A percentile compares a stretch with the other conserved stretches of the same genome.
phyloP scores from a whole-genome alignment of 2,329 filamentous ascomycete species.

The Coleophoma cylindrospora region DNA sequence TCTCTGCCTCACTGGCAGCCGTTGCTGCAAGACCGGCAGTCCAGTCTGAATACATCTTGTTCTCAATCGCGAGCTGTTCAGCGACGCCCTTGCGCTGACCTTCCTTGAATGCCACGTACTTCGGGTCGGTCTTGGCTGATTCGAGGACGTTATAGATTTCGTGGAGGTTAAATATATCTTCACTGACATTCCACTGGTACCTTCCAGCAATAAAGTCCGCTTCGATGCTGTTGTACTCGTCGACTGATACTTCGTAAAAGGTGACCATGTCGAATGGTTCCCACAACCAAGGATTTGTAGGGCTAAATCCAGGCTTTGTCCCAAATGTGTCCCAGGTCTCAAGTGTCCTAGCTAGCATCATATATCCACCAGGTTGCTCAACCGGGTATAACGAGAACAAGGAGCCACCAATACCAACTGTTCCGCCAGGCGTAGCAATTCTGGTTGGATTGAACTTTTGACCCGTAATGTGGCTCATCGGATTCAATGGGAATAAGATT shows the following conservation, averaged over 20 bases:
- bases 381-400: slow-evolving; percentile 31
- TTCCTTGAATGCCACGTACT: slow-evolving; percentile 8
- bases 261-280: slow-evolving; percentile 29
- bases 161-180: slow-evolving; percentile 25
- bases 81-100: slow-evolving; percentile 13
- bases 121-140: slow-evolving; percentile 10
- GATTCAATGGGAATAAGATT: slow-evolving; percentile 24
- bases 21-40: slow-evolving; percentile 15
- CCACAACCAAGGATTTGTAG: slow-evolving; percentile 30
- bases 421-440: slow-evolving; percentile 29
- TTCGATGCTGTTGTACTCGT: slow-evolving; percentile 25
- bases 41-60: slow-evolving; percentile 27
- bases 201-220: slow-evolving; percentile 25
- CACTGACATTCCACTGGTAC: slow-evolving; percentile 25
- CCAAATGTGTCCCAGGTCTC: slow-evolving; percentile 30
- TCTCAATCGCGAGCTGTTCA: slow-evolving; percentile 19
- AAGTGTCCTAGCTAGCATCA: slow-evolving; percentile 29
- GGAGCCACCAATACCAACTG: slow-evolving; percentile 31
- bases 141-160: slow-evolving; percentile 21
- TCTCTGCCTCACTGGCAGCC: slow-evolving; percentile 8
- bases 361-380: slow-evolving; percentile 34
- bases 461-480: slow-evolving; percentile 11
- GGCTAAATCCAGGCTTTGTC: slow-evolving; percentile 23
- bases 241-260: slow-evolving; percentile 29
- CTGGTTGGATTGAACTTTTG: slow-evolving; percentile 34